Evolutionary conservation across 257 asterid genomes (phyloP).

Genomic region (Forsythia viridissima): DNA sequence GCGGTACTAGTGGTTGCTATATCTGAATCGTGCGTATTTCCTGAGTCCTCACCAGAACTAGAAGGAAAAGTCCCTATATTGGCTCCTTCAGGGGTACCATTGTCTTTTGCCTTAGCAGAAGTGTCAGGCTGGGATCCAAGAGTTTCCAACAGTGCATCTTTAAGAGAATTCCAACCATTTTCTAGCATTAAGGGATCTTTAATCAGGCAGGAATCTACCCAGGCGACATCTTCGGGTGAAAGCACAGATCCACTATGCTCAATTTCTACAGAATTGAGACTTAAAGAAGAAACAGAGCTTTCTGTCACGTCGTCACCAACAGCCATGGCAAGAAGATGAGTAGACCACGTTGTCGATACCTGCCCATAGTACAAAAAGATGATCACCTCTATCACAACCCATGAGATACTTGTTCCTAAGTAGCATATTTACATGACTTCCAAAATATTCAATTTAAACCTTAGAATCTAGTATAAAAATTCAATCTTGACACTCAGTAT

Average conservation of each 20-base stretch:
- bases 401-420: too few relatives aligned
- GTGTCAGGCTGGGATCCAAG: conserved; percentile 23
- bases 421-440: too few relatives aligned
- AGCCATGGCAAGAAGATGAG: conserved; percentile 19
- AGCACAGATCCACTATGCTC: conserved; percentile 30
- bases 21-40: conserved; percentile 19
- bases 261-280: conserved; percentile 16
- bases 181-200: conserved; percentile 44
- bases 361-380: background rate
- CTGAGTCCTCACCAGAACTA: conserved; percentile 2
- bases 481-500: too few relatives aligned
- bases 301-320: conserved; percentile 29
- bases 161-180: conserved; percentile 44
- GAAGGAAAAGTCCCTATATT: conserved; percentile 19
- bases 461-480: too few relatives aligned
- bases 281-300: conserved; percentile 15
- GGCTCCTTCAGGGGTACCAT: conserved; percentile 19
- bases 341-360: conserved; percentile 1
- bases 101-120: conserved; percentile 16
- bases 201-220: conserved; percentile 75
- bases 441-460: too few relatives aligned
- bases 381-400: too few relatives aligned
- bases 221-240: conserved; percentile 63
- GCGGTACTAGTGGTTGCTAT: background rate
- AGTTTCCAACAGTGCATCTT: conserved; percentile 39